phyloP scores from a whole-genome alignment of 2,329 filamentous ascomycete genomes.

The Diaporthe aspalathi region DNA sequence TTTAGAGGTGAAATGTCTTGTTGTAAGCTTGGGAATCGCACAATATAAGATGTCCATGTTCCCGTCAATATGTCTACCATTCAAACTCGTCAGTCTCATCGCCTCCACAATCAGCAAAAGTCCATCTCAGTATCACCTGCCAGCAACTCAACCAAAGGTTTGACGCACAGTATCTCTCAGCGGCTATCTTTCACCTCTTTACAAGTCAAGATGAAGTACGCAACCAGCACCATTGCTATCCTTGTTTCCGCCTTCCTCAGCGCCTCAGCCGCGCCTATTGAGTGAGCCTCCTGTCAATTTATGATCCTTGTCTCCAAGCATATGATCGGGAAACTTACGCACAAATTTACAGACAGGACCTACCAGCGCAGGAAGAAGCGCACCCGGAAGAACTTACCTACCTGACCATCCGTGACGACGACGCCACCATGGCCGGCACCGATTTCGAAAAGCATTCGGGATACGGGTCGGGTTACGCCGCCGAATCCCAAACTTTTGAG shows the following conservation, averaged over 20 bases:
- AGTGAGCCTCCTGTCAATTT: not conserved
- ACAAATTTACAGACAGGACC: not conserved
- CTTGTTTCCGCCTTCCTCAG: not conserved
- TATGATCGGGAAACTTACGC: not conserved
- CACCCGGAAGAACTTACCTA: not conserved
- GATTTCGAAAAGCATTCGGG: not conserved
- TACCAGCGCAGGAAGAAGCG: not conserved
- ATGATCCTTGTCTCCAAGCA: not conserved
- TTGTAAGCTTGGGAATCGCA: not conserved
- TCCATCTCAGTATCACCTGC: not conserved
- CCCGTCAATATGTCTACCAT: not conserved
- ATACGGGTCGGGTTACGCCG: not conserved
- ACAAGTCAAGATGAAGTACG: not conserved
- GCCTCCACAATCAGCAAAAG: not conserved
- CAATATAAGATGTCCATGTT: not conserved
- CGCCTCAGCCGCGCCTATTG: conserved; percentile 3
- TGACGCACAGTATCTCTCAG: not conserved
- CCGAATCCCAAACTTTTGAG: not conserved
- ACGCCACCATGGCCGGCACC: not conserved
- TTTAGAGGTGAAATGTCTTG: not conserved
- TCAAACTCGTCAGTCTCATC: not conserved
- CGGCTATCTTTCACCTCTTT: not conserved
- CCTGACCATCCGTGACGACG: not conserved
- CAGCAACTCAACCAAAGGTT: not conserved
- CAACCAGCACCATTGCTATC: not conserved